Evolutionary conservation across 2,329 filamentous ascomycete genomes (phyloP), one percentile per base, ranked within the genome.

Genomic region (Cadophora sp.): DNA sequence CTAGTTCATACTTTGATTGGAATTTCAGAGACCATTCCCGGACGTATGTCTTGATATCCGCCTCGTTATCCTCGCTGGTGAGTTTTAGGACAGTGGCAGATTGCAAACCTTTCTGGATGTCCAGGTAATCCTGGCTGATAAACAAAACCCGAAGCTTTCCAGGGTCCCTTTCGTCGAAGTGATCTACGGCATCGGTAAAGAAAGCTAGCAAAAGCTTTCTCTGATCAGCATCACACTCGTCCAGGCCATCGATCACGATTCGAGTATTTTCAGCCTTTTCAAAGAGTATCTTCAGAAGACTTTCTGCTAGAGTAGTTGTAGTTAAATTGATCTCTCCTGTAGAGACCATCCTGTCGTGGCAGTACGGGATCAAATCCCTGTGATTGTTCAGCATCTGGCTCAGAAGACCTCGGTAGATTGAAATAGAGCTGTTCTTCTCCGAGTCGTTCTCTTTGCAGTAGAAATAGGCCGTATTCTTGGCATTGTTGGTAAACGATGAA

Each of bases 171-270:
- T 66, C 18, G 43, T 59, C 58, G 64, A 60, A 65, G 2, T 30
- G 24, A 56, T 62, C 68, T 47, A 59, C 59, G 22, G 58, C 70
- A 7, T 58, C 61, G 24, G 50, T 70, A 41, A 81, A 77, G 66
- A 75, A 78, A 16, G 65, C 63, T 13, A 76, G 36, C 16, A 81
- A 74, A 18, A 74, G 64, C 56, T 76, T 77, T 41, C 78, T 71
- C 22, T 81, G 72, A 0, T 70, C 65, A 56, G 60, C 56, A 13
- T 73, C 65, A 63, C 79, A 82, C 69, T 82, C 80, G 64, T 83
- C 81, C n/a, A 83, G 62, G 0, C 81, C 81, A 67, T 83, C 81
- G 48, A 83, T 70, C 2, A 83, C 69, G 9, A 82, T 71, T 47
- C 22, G 33, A 43, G n/a, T 24, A 33, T 39, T 27, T 39, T 50